Conservation (phyloP, 2,329 filamentous ascomycete species). For the Fulvia fulva region DNA sequence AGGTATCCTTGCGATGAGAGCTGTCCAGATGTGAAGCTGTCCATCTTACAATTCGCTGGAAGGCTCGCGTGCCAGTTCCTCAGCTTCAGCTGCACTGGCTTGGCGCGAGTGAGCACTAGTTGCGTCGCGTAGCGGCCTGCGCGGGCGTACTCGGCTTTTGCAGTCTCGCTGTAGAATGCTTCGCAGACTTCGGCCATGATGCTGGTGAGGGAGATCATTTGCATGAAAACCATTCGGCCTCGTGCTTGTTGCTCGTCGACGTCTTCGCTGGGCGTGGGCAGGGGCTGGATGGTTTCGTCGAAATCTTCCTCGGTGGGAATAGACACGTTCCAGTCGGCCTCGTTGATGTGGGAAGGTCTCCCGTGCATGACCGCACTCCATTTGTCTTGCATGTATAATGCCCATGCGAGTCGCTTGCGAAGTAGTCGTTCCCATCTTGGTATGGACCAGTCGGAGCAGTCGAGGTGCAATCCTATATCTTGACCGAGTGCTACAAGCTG, state of each 20-base stretch:
- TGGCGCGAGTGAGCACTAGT: slow-evolving; percentile 69
- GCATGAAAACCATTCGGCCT: slow-evolving; percentile 66
- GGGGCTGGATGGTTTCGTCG: slow-evolving; percentile 57
- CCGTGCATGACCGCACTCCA: slow-evolving; percentile 85
- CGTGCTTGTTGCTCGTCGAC: slow-evolving; percentile 60
- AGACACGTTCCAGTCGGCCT: slow-evolving; percentile 72
- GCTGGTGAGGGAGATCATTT: slow-evolving; percentile 71
- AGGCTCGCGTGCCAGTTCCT: slow-evolving; percentile 77
- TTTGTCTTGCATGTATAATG: slow-evolving; percentile 89
- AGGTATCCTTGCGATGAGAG: slow-evolving; percentile 58
- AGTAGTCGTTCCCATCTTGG: slow-evolving; percentile 82
- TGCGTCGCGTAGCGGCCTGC: slow-evolving; percentile 68
- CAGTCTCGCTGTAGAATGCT: slow-evolving; percentile 75
- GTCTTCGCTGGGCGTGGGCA: slow-evolving; percentile 45
- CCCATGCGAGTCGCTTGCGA: slow-evolving; percentile 83
- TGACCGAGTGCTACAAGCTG: slow-evolving; percentile 84
- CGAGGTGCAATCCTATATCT: slow-evolving; percentile 82
- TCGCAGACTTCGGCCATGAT: slow-evolving; percentile 78
- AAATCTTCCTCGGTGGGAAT: slow-evolving; percentile 65
- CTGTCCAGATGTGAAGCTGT: slow-evolving; percentile 43
- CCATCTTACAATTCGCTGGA: slow-evolving; percentile 63
- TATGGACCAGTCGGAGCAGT: slow-evolving; percentile 83
- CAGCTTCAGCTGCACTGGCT: slow-evolving; percentile 76
- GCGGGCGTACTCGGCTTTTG: slow-evolving; percentile 64
- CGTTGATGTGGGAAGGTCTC: slow-evolving; percentile 71